These are phyloP conservation scores for Meyerozyma smithsonii DNA, from an alignment of 1,139 yeast species.

Conservation along the genomic window DNA sequence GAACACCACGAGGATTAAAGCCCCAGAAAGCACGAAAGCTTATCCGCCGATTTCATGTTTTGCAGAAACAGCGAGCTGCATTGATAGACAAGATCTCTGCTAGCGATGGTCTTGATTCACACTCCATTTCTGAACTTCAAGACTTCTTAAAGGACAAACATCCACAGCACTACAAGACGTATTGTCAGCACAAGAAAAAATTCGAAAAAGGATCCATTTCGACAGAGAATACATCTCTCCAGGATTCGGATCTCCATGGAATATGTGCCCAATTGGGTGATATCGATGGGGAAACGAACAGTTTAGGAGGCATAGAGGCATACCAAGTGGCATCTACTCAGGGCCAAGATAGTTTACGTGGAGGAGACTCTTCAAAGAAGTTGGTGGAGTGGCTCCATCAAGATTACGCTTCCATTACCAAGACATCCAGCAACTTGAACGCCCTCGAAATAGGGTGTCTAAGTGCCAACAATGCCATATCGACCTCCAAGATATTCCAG, in stretches of 20 bases:
- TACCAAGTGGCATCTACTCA: conserved; percentile 86
- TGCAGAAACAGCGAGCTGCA: conserved; percentile 35
- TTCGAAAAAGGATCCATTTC: conserved; percentile 6
- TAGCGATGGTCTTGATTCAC: no score
- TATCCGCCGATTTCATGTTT: conserved; percentile 63
- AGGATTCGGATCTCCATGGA: neutral
- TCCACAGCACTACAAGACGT: neutral
- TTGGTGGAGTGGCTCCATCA: conserved; percentile 61
- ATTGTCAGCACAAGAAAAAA: neutral
- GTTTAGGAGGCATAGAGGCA: conserved; percentile 63
- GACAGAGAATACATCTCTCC: conserved; percentile 5
- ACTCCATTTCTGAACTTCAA: neutral
- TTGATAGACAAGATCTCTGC: conserved; percentile 6
- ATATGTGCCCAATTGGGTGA: conserved; percentile 34
- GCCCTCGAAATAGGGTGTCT: conserved; percentile 85
- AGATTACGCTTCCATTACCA: conserved; percentile 8
- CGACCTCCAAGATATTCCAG: conserved; percentile 47
- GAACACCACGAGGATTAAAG: conserved; percentile 41
- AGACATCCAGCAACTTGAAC: conserved; percentile 11
- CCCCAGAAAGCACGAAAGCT: conserved; percentile 65
- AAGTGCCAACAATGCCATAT: conserved; percentile 63
- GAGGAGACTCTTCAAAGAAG: conserved; percentile 85
- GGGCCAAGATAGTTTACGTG: conserved; percentile 74
- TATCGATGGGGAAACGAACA: conserved; percentile 55
- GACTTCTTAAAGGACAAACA: neutral